Base-by-base conservation (phyloP, 177 flowering plant genomes). In the Telopea speciosissima region DNA sequence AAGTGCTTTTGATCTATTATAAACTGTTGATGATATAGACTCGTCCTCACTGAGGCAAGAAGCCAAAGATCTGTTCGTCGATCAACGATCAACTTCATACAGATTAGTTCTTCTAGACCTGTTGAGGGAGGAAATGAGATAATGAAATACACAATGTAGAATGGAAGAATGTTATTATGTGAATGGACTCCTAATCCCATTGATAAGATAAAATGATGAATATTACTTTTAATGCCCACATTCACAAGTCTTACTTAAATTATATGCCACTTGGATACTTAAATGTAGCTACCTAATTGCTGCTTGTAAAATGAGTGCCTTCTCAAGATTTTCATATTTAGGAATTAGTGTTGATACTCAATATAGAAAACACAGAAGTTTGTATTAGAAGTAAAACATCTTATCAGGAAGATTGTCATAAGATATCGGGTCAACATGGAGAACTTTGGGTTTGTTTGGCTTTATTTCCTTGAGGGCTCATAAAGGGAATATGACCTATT, bases 61-160 rank as follows among this genome's bases (percentile, higher is more conserved):
- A 58, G 0, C 66, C 83, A 74, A 75, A n/a, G 87, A 82, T 67
- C 59, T 82, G 69, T 80, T 80, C 17, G 77, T 72, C 36, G 62
- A 67, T 14, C 89, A 89, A 25, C 58, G 72, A 63, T 80, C 86
- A 65, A 22, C 78, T 68, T 71, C 76, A 62, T 68, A 0, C 26
- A 72, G 31, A 72, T 33, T 63, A 33, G 70, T 61, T 72, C 70
- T 71, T 44, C 60, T 33, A n/a, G 36, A 67, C 70, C 81, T 79
- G 78, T 42, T 54, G 42, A n/a, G 23, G 22, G 28, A 24, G 4
- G 28, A 25, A 62, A 62, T 62, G 33, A 62, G 36, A 23, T 61
- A 61, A 61, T 23, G 5, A 19, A 58, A 6, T 58, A 21, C 19
- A n/a, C 8, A 58, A 7, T 16, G 9, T 58, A 58, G 61, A 9